Evolutionary conservation across 2,329 filamentous ascomycete genomes (phyloP), one percentile per base, ranked within the genome.

Genomic region (Cladosporium colombiae): DNA sequence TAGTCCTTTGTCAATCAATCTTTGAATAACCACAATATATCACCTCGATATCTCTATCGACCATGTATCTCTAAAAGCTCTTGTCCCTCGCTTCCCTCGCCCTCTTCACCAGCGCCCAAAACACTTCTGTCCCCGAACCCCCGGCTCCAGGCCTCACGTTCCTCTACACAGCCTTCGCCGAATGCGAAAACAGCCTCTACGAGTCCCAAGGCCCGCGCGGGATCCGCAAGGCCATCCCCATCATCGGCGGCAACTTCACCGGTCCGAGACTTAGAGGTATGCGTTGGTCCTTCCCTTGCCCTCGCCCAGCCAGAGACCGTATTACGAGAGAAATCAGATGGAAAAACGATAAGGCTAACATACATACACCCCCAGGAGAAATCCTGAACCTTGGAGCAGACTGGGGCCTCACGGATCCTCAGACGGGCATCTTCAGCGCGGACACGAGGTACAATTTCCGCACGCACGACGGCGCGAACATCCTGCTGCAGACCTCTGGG

Each of bases 361-460:
- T 25, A 29, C 11, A n/a, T n/a, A n/a, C n/a, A n/a, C 18, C 16
- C 11, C 16, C 2, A 63, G 74, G 72, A 35, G 69, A 68, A 25
- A 73, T 79, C 37, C 72, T 78, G 10, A 68, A 76, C 31, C 65
- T 79, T 1, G 78, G 77, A 55, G 77, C 77, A 14, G 78, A 79
- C 62, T 79, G 77, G 77, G 77, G 75, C n/a, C 65, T 76, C 23
- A 74, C 71, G 1, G 74, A 75, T 65, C 66, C 68, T 16, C 68
- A 71, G 33, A 75, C 74, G 0, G 73, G 72, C 5, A 60, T 74
- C 13, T 74, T 76, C 63, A 73, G 71, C 3, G 75, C 77, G 0
- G 76, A 78, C 62, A 76, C 77, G 8, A 68, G 78, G 16, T 79
- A 79, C 64, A 77, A 77, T 23, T 69, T 79, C 14, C 73, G 71